These are phyloP conservation scores for Exophiala viscosa DNA, from an alignment of 2,329 filamentous ascomycete species.

Conservation along the genomic window DNA sequence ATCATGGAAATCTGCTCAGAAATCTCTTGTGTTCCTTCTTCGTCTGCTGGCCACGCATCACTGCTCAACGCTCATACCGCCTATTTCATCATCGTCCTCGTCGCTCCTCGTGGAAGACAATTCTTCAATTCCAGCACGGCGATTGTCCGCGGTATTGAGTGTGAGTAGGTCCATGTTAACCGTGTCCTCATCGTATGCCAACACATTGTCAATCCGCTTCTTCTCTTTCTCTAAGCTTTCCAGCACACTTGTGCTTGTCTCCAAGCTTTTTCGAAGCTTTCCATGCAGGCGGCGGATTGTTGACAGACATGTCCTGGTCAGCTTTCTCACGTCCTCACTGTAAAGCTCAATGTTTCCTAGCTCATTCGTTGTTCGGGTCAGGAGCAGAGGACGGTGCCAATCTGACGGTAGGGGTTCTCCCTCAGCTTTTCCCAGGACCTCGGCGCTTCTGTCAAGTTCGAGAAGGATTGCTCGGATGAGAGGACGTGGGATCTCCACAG, in stretches of 20 bases:
- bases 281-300: neutral
- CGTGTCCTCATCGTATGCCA: neutral
- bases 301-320: neutral
- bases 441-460: neutral
- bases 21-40: too few species aligned
- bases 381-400: neutral
- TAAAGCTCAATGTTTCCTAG: neutral
- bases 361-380: neutral
- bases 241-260: neutral
- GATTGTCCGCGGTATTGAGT: slow-evolving; percentile 56
- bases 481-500: neutral
- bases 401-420: neutral
- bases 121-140: slow-evolving; percentile 67
- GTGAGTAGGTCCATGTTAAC: too few species aligned
- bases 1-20: neutral
- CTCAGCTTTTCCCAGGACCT: neutral
- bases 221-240: too few species aligned
- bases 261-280: neutral
- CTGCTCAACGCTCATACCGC: too few species aligned
- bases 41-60: too few species aligned
- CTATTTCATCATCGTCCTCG: slow-evolving; percentile 43
- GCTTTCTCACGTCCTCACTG: neutral
- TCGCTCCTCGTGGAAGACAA: slow-evolving; percentile 74
- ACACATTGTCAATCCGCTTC: neutral
- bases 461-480: neutral